Evolutionary conservation across 331 rosid species (phyloP).

Genomic region (Malus hybrid): DNA sequence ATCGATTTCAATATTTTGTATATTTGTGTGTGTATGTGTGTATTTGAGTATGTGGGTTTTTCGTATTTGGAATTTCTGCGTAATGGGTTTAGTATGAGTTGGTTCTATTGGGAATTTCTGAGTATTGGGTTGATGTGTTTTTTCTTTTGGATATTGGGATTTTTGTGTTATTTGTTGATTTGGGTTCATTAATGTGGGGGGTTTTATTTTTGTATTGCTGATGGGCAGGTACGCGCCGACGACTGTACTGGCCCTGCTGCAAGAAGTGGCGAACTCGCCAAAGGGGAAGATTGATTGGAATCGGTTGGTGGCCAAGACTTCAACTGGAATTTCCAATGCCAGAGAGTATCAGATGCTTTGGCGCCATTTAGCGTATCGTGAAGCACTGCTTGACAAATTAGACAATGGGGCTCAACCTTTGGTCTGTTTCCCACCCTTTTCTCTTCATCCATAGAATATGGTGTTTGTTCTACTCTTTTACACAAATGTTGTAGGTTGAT

Average conservation of each 20-base stretch:
- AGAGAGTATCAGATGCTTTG: conserved; percentile 88
- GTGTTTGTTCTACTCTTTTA: neutral
- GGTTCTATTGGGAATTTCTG: neutral
- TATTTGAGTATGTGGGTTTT: neutral
- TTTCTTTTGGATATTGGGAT: neutral
- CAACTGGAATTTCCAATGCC: conserved; percentile 77
- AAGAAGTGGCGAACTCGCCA: conserved; percentile 47
- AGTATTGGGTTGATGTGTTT: neutral
- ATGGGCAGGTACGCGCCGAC: conserved; percentile 44
- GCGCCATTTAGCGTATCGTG: conserved; percentile 83
- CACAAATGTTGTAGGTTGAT: neutral
- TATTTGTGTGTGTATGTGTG: neutral
- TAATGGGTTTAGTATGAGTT: neutral
- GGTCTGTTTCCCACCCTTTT: conserved; percentile 30
- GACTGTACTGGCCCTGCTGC: conserved; percentile 56
- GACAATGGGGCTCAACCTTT: conserved; percentile 48
- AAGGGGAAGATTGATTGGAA: conserved; percentile 69
- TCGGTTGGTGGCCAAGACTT: conserved; percentile 51
- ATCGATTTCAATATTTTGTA: neutral
- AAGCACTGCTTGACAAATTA: conserved; percentile 29
- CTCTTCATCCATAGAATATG: neutral
- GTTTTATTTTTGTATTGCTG: neutral
- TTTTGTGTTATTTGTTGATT: neutral
- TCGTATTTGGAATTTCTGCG: neutral
- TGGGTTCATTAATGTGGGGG: neutral